Conservation (phyloP, 2,329 filamentous ascomycete genomes). For the Acephala macrosclerotiorum region DNA sequence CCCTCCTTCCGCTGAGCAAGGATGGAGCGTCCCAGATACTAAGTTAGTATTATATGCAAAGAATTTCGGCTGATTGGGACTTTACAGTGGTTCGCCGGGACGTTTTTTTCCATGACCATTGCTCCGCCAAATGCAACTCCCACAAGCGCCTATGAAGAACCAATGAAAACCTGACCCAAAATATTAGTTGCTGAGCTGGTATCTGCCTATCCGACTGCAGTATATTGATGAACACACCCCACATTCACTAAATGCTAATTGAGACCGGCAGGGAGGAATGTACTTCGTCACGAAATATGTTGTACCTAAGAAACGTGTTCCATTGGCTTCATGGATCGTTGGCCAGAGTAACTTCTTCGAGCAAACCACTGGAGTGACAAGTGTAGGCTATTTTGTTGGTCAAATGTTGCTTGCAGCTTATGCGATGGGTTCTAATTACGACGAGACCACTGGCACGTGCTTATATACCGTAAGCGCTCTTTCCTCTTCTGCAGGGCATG, state of each 20-base stretch:
- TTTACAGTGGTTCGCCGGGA: conserved; percentile 1
- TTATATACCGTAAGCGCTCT: conserved; percentile 1
- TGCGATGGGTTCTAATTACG: not conserved
- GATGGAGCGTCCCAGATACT: not conserved
- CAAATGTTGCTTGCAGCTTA: not conserved
- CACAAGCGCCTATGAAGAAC: not conserved
- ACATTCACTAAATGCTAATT: not conserved
- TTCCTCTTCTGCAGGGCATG: not conserved
- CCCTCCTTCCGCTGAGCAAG: not conserved
- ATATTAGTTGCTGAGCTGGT: not conserved
- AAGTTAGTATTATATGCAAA: not conserved
- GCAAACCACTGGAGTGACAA: not conserved
- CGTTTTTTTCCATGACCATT: conserved; percentile 2
- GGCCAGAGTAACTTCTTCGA: not conserved
- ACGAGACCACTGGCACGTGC: not conserved
- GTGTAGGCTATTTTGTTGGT: not conserved
- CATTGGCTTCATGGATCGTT: conserved; percentile 2
- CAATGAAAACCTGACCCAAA: not conserved
- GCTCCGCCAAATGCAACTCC: not conserved
- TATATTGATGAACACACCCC: not conserved
- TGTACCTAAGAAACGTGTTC: not conserved
- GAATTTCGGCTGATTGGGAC: not conserved
- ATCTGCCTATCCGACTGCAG: not conserved
- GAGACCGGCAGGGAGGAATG: not conserved
- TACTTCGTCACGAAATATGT: conserved; percentile 4